Percentiles rank a stretch among this genome's conserved stretches.
These are phyloP conservation scores for Circinella umbellata DNA, from an alignment of 371 early-diverging fungal genomes.

Conservation along the genomic window DNA sequence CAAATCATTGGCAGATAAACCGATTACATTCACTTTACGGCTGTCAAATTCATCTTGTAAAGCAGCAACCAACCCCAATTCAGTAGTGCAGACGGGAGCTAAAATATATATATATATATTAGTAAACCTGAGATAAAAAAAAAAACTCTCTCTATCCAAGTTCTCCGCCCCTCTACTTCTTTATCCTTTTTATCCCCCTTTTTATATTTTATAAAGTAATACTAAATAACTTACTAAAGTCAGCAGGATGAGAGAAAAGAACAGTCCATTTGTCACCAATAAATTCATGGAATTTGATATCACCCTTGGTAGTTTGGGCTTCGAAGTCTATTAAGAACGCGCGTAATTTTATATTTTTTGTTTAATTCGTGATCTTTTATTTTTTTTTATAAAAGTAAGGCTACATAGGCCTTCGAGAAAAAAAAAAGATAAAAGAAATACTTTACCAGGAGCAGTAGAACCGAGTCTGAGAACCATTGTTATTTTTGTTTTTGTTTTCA, in stretches of 20 bases:
- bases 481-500: constrained; percentile 20
- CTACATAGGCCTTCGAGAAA: too few relatives aligned
- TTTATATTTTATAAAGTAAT: too few relatives aligned
- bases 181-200: too few relatives aligned
- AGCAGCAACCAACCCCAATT: constrained; percentile 89
- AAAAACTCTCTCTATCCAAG: background rate
- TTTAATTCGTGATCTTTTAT: too few relatives aligned
- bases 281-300: constrained; percentile 88
- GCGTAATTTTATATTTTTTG: too few relatives aligned
- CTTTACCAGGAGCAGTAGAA: constrained; percentile 63
- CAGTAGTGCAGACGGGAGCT: constrained; percentile 96
- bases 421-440: too few relatives aligned
- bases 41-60: constrained; percentile 76
- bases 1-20: constrained; percentile 88
- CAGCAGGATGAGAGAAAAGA: constrained; percentile 95
- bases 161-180: too few relatives aligned
- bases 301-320: constrained; percentile 86
- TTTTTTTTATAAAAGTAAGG: too few relatives aligned
- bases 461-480: constrained; percentile 64
- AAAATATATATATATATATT: background rate
- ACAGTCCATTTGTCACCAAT: constrained; percentile 89
- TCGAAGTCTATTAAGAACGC: constrained; percentile 62
- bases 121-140: background rate
- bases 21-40: constrained; percentile 90
- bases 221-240: constrained; percentile 82